Evolutionary conservation across 108 stramenopile genomes (phyloP).

Genomic region (Skeletonema grethae): DNA sequence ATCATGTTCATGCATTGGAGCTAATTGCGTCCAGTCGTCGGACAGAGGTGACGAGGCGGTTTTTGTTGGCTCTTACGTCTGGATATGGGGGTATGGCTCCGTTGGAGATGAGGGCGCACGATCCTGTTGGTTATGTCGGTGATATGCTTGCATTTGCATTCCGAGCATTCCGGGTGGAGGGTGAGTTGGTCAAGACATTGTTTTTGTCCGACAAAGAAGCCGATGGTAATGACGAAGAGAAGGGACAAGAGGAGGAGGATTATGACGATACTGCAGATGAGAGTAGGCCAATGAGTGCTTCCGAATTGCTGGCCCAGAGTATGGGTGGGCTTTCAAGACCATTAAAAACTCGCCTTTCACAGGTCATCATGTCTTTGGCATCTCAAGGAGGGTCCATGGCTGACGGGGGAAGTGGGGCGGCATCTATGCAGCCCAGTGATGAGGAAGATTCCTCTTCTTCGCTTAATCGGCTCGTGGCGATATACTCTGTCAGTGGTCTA

Average conservation of each 20-base stretch:
- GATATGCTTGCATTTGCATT: conserved; percentile 91
- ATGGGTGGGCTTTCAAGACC: conserved; percentile 86
- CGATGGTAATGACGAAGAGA: neutral
- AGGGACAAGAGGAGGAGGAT: conserved; percentile 21
- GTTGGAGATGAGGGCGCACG: conserved; percentile 86
- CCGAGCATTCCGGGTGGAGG: conserved; percentile 74
- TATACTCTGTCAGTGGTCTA: conserved; percentile 82
- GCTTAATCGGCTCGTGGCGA: conserved; percentile 56
- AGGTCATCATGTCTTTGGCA: conserved; percentile 70
- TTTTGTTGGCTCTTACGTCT: conserved; percentile 80
- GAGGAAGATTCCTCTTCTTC: conserved; percentile 67
- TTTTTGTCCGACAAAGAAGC: conserved; percentile 34
- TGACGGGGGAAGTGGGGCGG: conserved; percentile 39
- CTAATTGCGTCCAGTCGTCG: conserved; percentile 70
- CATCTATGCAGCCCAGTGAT: conserved; percentile 16
- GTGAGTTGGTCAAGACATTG: conserved; percentile 58
- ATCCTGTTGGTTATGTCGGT: conserved; percentile 82
- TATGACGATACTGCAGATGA: conserved; percentile 26
- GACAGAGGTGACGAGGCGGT: conserved; percentile 74
- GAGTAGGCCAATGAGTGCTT: conserved; percentile 52
- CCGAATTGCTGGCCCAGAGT: conserved; percentile 65
- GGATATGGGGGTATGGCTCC: conserved; percentile 77
- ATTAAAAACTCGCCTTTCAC: conserved; percentile 75
- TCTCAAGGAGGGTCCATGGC: conserved; percentile 50
- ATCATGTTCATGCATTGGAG: conserved; percentile 74